Evolutionary conservation across 2,329 filamentous ascomycete species (phyloP).

Genomic region (Knufia fluminis): DNA sequence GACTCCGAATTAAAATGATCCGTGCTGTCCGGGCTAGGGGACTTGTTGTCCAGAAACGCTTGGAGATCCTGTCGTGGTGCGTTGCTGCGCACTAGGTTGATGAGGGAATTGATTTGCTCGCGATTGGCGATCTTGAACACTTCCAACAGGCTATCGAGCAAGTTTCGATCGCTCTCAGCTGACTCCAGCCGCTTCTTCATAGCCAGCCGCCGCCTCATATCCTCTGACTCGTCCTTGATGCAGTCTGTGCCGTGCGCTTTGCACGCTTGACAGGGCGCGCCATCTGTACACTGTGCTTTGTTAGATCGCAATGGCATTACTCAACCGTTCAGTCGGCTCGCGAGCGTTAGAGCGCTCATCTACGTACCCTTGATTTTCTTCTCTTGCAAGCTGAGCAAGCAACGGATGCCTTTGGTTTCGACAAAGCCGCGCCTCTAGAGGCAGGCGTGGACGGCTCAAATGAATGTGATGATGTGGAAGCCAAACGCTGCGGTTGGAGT

Average conservation of each 20-base stretch:
- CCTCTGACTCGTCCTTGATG: conserved; percentile 1
- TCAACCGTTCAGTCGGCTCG: neutral
- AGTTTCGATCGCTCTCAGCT: neutral
- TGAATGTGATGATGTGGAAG: no score
- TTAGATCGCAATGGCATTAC: neutral
- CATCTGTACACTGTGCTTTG: neutral
- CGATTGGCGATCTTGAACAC: neutral
- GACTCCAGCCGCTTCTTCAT: neutral
- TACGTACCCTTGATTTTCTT: conserved; percentile 2
- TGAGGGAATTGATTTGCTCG: neutral
- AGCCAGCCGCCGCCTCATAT: neutral
- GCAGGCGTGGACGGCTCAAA: no score
- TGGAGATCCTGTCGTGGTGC: neutral
- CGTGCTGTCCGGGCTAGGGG: no score
- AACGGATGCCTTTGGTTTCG: neutral
- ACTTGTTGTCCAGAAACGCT: neutral
- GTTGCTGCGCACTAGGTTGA: neutral
- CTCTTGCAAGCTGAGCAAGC: neutral
- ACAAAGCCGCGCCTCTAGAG: neutral
- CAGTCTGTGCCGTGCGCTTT: neutral
- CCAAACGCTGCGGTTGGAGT: no score
- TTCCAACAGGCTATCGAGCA: neutral
- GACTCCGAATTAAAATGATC: no score
- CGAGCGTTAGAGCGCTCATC: neutral
- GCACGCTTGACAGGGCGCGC: neutral